Evolutionary conservation across 768 basidiomycete species (phyloP).

Genomic region (Glaciozyma antarctica): DNA sequence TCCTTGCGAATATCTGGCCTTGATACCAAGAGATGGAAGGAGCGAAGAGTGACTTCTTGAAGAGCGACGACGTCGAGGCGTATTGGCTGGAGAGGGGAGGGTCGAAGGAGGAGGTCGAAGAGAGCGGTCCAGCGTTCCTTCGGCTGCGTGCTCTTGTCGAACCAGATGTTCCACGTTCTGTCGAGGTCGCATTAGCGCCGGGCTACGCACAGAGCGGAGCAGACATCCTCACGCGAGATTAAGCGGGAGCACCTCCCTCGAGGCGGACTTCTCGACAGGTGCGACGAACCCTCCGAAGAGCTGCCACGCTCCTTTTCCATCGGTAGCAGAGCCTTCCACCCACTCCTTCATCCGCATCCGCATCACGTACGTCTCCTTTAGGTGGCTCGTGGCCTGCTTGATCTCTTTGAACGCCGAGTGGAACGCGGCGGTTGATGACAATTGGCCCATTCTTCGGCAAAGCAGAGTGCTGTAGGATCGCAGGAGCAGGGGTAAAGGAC

Average conservation of each 20-base stretch:
- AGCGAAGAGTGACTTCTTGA: neutral
- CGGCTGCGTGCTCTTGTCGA: neutral
- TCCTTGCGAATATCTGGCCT: neutral
- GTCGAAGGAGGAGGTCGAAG: neutral
- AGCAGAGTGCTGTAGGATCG: too few relatives aligned
- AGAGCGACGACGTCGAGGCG: neutral
- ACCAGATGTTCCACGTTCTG: slow-evolving; percentile 7
- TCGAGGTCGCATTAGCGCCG: neutral
- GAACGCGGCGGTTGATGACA: too few relatives aligned
- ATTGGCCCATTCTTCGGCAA: too few relatives aligned
- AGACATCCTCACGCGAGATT: neutral
- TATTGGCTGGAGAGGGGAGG: neutral
- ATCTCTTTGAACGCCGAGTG: neutral
- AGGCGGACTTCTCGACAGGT: neutral
- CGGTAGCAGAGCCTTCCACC: neutral
- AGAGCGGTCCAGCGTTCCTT: neutral
- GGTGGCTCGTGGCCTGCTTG: neutral
- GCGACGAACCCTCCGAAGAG: neutral
- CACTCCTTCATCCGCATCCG: neutral
- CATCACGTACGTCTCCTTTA: slow-evolving; percentile 1
- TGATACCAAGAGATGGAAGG: neutral
- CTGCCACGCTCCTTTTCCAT: neutral
- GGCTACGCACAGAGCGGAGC: neutral
- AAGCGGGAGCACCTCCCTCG: neutral
- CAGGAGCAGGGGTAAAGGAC: too few relatives aligned